These are phyloP conservation scores for Lasiosphaeris hirsuta DNA, from an alignment of 495 filamentous ascomycete genomes.

Conservation along the genomic window DNA sequence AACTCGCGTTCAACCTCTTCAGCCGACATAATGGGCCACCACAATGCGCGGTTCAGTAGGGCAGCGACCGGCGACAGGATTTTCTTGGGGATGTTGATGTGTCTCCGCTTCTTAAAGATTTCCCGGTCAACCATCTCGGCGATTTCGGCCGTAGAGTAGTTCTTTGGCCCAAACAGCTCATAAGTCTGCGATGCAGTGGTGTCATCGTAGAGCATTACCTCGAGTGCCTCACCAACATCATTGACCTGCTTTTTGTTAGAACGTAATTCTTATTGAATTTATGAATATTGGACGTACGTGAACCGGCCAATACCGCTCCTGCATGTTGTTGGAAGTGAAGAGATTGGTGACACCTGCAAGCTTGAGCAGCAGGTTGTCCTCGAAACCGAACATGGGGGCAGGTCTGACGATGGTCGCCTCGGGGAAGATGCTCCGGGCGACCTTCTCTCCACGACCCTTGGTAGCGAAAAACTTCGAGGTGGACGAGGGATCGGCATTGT, in stretches of 20 bases:
- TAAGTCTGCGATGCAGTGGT: constrained; percentile 84
- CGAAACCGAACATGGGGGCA: constrained; percentile 88
- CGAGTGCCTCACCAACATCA: constrained; percentile 84
- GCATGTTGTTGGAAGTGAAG: constrained; percentile 87
- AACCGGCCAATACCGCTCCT: constrained; percentile 87
- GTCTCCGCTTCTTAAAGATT: constrained; percentile 82
- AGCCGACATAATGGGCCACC: constrained; percentile 81
- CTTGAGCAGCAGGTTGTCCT: constrained; percentile 85
- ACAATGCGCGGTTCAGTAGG: constrained; percentile 72
- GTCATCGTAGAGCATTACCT: constrained; percentile 86
- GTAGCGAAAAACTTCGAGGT: constrained; percentile 83
- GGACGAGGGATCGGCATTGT: constrained; percentile 80
- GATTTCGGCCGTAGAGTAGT: constrained; percentile 87
- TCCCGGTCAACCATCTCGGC: constrained; percentile 83
- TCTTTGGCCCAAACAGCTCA: constrained; percentile 90
- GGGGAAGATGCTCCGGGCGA: constrained; percentile 86
- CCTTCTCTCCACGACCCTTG: constrained; percentile 82
- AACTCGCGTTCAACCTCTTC: constrained; percentile 93
- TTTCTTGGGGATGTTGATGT: constrained; percentile 86
- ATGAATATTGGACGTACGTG: constrained; percentile 59
- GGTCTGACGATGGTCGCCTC: constrained; percentile 98
- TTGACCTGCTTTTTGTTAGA: constrained; percentile 56
- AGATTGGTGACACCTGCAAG: constrained; percentile 75
- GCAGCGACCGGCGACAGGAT: constrained; percentile 68
- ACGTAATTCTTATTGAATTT: constrained; percentile 18